Percentiles rank a stretch among this genome's conserved stretches.
phyloP scores from a whole-genome alignment of 2,329 filamentous ascomycete genomes.

The Cladophialophora immunda region DNA sequence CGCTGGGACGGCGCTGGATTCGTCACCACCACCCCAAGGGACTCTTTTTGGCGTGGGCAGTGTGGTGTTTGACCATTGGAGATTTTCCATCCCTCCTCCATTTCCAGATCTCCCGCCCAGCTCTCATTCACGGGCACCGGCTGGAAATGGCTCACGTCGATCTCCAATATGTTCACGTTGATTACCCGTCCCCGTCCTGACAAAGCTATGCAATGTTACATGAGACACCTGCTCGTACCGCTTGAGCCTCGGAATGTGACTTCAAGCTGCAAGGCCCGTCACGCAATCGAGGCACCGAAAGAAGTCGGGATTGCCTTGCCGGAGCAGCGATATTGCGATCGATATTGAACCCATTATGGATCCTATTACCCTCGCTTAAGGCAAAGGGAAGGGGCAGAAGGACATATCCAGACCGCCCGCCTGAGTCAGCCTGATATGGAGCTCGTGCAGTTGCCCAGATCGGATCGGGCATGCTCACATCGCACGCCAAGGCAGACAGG shows the following conservation, averaged over 20 bases:
- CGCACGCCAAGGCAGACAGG: too few relatives aligned
- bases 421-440: conserved; percentile 2
- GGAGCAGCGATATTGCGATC: not conserved
- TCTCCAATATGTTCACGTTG: not conserved
- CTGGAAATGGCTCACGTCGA: not conserved
- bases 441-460: not conserved
- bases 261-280: not conserved
- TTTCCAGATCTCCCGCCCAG: not conserved
- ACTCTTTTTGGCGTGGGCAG: not conserved
- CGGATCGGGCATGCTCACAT: not conserved
- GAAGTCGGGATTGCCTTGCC: not conserved
- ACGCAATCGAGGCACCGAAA: not conserved
- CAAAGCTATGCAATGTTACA: not conserved
- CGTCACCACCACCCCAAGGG: not conserved
- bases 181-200: not conserved
- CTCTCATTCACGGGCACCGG: not conserved
- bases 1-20: not conserved
- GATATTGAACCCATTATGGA: not conserved
- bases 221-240: not conserved
- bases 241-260: not conserved
- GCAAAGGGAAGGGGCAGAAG: not conserved
- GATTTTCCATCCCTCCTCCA: not conserved
- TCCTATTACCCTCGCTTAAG: not conserved
- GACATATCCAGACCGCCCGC: not conserved
- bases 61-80: not conserved